A percentile compares a stretch with the other conserved stretches of the same genome.
Conservation (phyloP, 768 basidiomycete genomes). For the Naematelia aurantialba region DNA sequence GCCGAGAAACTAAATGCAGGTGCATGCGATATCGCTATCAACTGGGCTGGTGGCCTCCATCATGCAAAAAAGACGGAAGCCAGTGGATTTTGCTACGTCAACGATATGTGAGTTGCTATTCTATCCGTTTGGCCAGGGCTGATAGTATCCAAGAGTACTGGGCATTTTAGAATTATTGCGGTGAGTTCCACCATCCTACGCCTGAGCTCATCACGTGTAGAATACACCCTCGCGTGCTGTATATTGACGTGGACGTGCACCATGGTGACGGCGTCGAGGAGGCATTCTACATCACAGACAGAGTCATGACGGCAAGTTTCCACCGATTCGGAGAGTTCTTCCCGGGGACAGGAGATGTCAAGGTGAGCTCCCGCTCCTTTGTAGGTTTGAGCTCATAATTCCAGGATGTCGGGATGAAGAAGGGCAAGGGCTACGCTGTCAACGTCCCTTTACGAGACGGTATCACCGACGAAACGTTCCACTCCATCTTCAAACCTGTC, state of each 20-base stretch:
- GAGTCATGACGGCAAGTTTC: constrained; percentile 95
- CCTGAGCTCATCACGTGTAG: constrained; percentile 14
- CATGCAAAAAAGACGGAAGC: constrained; percentile 99
- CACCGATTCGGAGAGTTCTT: constrained; percentile 97
- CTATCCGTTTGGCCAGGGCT: background rate
- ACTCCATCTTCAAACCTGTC: constrained; percentile 87
- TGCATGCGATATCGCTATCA: constrained; percentile 76
- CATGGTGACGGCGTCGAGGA: constrained; percentile 99
- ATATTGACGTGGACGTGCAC: constrained; percentile 97
- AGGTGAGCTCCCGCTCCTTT: constrained; percentile 23
- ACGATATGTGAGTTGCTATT: constrained; percentile 53
- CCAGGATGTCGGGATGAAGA: constrained; percentile 72
- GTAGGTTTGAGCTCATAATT: background rate
- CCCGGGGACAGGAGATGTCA: constrained; percentile 78
- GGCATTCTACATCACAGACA: constrained; percentile 93
- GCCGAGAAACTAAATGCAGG: constrained; percentile 76
- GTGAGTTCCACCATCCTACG: constrained; percentile 27
- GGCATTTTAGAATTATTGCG: constrained; percentile 90
- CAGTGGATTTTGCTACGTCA: constrained; percentile 97
- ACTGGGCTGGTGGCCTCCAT: constrained; percentile 98
- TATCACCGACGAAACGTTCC: constrained; percentile 81
- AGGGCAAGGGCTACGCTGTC: constrained; percentile 78
- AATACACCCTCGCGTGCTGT: constrained; percentile 71
- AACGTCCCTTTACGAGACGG: constrained; percentile 95
- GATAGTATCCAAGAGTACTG: constrained; percentile 67